Evolutionary conservation across 768 basidiomycete species (phyloP).

Genomic region (Mycena galericulata): DNA sequence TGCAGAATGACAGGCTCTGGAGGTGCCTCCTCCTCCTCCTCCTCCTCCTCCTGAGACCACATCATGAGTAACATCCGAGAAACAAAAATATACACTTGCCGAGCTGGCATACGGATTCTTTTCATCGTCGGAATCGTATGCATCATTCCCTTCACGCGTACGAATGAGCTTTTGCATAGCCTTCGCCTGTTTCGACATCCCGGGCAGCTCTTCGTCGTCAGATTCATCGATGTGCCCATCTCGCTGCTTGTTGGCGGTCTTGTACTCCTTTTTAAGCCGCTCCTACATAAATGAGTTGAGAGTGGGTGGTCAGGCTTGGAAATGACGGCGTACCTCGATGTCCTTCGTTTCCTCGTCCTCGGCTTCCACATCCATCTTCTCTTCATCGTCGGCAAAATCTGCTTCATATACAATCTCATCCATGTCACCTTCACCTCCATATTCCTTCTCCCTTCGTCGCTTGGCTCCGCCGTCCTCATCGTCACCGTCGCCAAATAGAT

Average conservation of each 20-base stretch:
- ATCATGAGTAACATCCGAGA: conserved; percentile 51
- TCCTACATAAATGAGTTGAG: conserved; percentile 61
- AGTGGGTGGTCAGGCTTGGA: background rate
- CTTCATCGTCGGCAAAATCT: conserved; percentile 90
- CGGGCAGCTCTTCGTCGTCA: conserved; percentile 75
- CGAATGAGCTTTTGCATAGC: conserved; percentile 89
- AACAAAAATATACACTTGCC: conserved; percentile 53
- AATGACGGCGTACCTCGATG: conserved; percentile 66
- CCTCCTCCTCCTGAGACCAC: conserved; percentile 72
- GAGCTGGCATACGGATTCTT: conserved; percentile 87
- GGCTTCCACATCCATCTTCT: conserved; percentile 76
- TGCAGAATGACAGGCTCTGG: conserved; percentile 60
- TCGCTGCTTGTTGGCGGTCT: conserved; percentile 78
- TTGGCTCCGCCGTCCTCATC: conserved; percentile 62
- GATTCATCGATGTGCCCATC: conserved; percentile 80
- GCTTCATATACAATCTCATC: conserved; percentile 89
- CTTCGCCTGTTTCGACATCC: conserved; percentile 76
- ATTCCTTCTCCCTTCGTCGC: conserved; percentile 65
- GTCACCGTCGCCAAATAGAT: conserved; percentile 77
- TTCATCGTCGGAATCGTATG: conserved; percentile 87
- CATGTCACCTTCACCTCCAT: conserved; percentile 81
- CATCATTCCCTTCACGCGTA: conserved; percentile 84
- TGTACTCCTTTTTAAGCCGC: conserved; percentile 86
- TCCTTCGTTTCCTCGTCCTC: conserved; percentile 91
- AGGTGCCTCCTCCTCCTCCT: conserved; percentile 69